Evolutionary conservation across 495 filamentous ascomycete species (phyloP).

Genomic region (Neurospora sp.): DNA sequence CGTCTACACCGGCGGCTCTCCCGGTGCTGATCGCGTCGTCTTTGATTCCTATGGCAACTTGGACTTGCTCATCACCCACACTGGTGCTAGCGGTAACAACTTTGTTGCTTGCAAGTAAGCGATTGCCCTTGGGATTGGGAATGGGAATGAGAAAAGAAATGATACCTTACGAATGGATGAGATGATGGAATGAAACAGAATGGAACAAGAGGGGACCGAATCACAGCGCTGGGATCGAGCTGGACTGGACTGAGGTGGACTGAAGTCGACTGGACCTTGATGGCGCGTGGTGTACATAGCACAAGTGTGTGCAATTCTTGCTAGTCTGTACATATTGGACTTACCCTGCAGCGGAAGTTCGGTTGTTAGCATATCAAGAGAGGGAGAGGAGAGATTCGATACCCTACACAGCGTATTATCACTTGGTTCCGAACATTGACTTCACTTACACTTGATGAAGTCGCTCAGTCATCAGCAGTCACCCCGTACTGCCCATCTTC

Average conservation of each 20-base stretch:
- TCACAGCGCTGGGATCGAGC: not conserved
- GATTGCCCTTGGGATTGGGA: not conserved
- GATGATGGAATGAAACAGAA: not conserved
- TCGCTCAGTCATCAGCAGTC: slow-evolving; percentile 6
- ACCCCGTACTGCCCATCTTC: slow-evolving; percentile 34
- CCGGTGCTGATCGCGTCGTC: slow-evolving; percentile 63
- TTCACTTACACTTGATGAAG: not conserved
- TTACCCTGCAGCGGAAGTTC: not conserved
- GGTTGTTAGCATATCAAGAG: not conserved
- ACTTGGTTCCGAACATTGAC: not conserved
- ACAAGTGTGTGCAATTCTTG: not conserved
- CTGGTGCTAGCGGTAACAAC: slow-evolving; percentile 54
- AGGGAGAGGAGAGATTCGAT: not conserved
- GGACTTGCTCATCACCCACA: slow-evolving; percentile 58
- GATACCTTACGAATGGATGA: not conserved
- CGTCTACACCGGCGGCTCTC: slow-evolving; percentile 53
- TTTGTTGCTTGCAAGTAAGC: slow-evolving; percentile 46
- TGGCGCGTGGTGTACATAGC: not conserved
- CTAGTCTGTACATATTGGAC: not conserved
- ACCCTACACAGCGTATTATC: not conserved
- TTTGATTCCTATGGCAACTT: slow-evolving; percentile 45
- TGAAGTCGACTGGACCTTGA: not conserved
- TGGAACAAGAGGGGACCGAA: not conserved
- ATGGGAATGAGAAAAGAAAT: not conserved
- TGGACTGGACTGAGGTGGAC: not conserved